Base-by-base conservation (phyloP, 805 yeast genomes). In the Blastobotrys peoriensis region DNA sequence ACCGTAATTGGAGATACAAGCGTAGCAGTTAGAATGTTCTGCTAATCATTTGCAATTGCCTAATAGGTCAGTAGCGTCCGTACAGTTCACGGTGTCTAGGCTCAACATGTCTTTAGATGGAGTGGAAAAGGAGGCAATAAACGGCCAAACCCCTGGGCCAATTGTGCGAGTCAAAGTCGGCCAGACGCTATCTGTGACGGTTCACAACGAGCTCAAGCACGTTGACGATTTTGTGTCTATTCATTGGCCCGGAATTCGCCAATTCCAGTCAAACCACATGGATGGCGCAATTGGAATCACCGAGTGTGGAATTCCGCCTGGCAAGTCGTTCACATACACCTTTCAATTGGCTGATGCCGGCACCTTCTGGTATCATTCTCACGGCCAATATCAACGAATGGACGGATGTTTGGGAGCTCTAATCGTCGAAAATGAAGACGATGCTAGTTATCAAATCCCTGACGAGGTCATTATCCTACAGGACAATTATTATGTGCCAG, bases 351-450 rank as follows among this genome's bases (percentile, higher is more conserved):
- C 54, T 1, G 61, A 60, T 35, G 52, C 63, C 13, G 81, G 81
- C 0, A 69, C 79, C 0, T 71, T 59, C 41, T 76, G 81, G 81
- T 76, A 74, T 55, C 81, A 76, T 49, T 67, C 78, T 3, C 81
- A 76, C 44, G 61, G 59, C 40, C 56, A 65, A 3, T 69, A 71
- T 1, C 76, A 75, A 51, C 63, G 69, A 38, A 63, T 70, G 28
- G 75, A 73, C 47, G 79, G 80, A 1, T 52, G 76, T 3, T 61
- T 66, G 22, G 81, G 79, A 6, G 69, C 71, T 2, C 55, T 76
- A 19, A 64, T 73, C 25, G 59, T 70, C 6, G 59, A 56, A 1
- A 45, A 62, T n/a, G 47, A 64, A 35, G 42, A 49, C 6, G 22
- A 58, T 3, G 38, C 40, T 1, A 44, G 52, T 17, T 52, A 50